phyloP scores from a whole-genome alignment of 768 basidiomycete species.

The Tylopilus rubrobrunneus region DNA sequence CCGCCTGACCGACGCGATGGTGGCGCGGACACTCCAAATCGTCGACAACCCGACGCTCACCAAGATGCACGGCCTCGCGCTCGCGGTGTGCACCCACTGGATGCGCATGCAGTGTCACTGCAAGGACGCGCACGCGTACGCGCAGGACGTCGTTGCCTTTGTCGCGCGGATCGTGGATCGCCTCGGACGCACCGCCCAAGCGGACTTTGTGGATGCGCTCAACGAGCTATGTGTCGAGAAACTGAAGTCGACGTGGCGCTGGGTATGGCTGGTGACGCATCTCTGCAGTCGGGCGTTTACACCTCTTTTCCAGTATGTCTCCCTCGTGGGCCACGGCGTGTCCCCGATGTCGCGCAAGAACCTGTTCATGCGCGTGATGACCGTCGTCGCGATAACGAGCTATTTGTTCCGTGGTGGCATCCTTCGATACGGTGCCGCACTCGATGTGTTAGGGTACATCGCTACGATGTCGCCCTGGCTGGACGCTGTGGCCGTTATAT shows the following conservation, averaged over 20 bases:
- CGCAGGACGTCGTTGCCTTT: slow-evolving; percentile 4
- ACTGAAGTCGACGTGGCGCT: slow-evolving; percentile 13
- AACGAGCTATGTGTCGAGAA: slow-evolving; percentile 7
- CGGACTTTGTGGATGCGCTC: slow-evolving; percentile 12
- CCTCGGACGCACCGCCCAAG: slow-evolving; percentile 5
- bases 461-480: slow-evolving; percentile 14
- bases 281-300: background rate
- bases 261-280: slow-evolving; percentile 8
- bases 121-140: slow-evolving; percentile 6
- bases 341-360: slow-evolving; percentile 3
- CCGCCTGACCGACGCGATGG: slow-evolving; percentile 7
- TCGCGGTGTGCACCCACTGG: slow-evolving; percentile 13
- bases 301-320: slow-evolving; percentile 7
- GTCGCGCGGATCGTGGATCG: slow-evolving; percentile 3
- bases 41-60: slow-evolving; percentile 8
- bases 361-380: slow-evolving; percentile 14
- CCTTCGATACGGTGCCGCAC: slow-evolving; percentile 4
- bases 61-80: slow-evolving; percentile 11
- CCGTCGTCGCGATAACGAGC: slow-evolving; percentile 12
- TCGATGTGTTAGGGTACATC: slow-evolving; percentile 7
- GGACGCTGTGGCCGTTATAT: slow-evolving; percentile 17
- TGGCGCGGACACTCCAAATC: slow-evolving; percentile 7
- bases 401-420: slow-evolving; percentile 13
- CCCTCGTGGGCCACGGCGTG: background rate
- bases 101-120: slow-evolving; percentile 10